Evolutionary conservation across 768 basidiomycete genomes (phyloP).

Genomic region (Suillus bovinus): DNA sequence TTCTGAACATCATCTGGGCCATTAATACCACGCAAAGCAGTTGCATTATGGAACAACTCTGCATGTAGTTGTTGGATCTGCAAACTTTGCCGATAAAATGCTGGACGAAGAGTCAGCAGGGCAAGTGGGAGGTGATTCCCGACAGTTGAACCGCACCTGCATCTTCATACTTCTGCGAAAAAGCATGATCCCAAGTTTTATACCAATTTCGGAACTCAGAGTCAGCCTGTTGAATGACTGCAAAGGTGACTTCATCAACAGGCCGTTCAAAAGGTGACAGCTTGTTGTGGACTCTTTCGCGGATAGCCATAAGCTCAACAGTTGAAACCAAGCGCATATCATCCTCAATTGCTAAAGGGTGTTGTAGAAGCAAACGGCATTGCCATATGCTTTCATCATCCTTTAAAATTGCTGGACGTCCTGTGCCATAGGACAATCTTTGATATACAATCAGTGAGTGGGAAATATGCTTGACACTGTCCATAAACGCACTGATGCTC

Average conservation of each 20-base stretch:
- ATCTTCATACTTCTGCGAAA: slow-evolving; percentile 82
- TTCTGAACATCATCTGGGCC: slow-evolving; percentile 84
- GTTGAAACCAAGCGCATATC: slow-evolving; percentile 95
- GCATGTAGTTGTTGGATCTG: slow-evolving; percentile 88
- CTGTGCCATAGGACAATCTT: slow-evolving; percentile 93
- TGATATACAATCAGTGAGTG: background rate
- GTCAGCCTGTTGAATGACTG: slow-evolving; percentile 71
- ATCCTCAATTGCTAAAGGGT: slow-evolving; percentile 88
- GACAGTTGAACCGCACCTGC: slow-evolving; percentile 51
- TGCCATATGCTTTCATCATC: slow-evolving; percentile 90
- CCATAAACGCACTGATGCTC: slow-evolving; percentile 79
- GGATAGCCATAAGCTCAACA: slow-evolving; percentile 88
- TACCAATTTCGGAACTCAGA: slow-evolving; percentile 82
- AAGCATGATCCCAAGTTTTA: slow-evolving; percentile 73
- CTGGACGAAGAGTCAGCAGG: slow-evolving; percentile 35
- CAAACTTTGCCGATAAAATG: slow-evolving; percentile 85
- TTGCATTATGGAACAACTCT: slow-evolving; percentile 85
- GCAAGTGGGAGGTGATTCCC: background rate
- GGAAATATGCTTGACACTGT: background rate
- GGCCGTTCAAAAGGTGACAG: slow-evolving; percentile 78
- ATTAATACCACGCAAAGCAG: slow-evolving; percentile 77
- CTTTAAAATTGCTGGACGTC: slow-evolving; percentile 88
- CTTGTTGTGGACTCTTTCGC: slow-evolving; percentile 83
- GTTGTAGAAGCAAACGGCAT: slow-evolving; percentile 76
- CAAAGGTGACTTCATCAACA: slow-evolving; percentile 73